Percentiles rank a stretch among this genome's conserved stretches.
Evolutionary conservation across 768 basidiomycete species (phyloP).

Genomic region (Rossbeevera mucosa): DNA sequence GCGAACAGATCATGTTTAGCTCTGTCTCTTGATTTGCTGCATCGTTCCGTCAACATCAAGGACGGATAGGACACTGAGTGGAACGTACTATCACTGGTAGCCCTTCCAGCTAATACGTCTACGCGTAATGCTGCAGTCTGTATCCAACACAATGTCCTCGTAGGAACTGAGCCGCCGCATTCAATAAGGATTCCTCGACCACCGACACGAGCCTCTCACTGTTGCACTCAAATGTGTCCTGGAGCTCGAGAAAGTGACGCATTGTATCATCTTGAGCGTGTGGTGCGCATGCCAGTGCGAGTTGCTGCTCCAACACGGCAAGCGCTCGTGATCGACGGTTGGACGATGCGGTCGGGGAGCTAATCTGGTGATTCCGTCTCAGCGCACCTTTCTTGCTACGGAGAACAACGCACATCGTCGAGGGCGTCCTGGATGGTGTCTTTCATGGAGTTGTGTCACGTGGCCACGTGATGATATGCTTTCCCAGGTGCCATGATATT

Average conservation of each 20-base stretch:
- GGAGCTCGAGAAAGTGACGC: conserved; percentile 57
- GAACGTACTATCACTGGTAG: conserved; percentile 40
- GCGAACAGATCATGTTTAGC: conserved; percentile 42
- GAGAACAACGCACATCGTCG: conserved; percentile 52
- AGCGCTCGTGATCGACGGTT: conserved; percentile 53
- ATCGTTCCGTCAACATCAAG: conserved; percentile 3
- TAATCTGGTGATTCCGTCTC: conserved; percentile 44
- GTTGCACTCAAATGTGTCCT: conserved; percentile 82
- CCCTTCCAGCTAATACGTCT: conserved; percentile 46
- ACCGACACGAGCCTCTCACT: conserved; percentile 39
- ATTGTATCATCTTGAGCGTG: conserved; percentile 43
- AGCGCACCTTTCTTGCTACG: conserved; percentile 5
- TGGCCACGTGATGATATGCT: neutral
- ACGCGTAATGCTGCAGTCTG: conserved; percentile 45
- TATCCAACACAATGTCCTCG: conserved; percentile 62
- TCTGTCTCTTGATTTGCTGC: conserved; percentile 46
- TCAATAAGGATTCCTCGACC: conserved; percentile 4
- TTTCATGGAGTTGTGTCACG: conserved; percentile 34
- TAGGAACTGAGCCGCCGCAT: conserved; percentile 50
- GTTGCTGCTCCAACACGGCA: conserved; percentile 48
- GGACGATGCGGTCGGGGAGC: conserved; percentile 54
- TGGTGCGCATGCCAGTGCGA: conserved; percentile 46
- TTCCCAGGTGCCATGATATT: too few species aligned
- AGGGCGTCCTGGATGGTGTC: conserved; percentile 54
- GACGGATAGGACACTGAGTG: neutral